Evolutionary conservation across 352 stramenopile genomes (phyloP).

Genomic region (Globisporangium irregulare): DNA sequence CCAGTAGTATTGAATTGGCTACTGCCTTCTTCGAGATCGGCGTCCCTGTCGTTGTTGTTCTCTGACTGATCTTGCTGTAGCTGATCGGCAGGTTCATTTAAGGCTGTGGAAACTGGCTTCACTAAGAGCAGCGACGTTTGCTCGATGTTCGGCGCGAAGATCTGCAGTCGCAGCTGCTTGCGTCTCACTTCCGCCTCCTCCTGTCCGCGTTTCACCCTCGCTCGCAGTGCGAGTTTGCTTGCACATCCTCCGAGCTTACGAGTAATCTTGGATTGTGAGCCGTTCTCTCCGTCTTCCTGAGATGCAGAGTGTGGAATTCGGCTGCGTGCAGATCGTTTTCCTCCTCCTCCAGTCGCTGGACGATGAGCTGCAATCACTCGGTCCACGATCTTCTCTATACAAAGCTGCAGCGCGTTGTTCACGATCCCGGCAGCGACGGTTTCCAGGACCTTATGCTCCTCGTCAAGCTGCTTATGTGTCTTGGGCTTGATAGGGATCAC

Average conservation of each 20-base stretch:
- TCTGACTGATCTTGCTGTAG: background rate
- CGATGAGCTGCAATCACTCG: background rate
- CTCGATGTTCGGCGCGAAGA: constrained; percentile 26
- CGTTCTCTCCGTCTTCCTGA: background rate
- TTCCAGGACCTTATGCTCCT: constrained; percentile 23
- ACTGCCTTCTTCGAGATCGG: background rate
- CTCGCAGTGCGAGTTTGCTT: constrained; percentile 5
- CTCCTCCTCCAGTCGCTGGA: background rate
- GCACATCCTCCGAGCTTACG: background rate
- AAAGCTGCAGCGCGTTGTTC: constrained; percentile 29
- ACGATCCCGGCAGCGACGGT: constrained; percentile 30
- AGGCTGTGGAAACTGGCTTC: background rate
- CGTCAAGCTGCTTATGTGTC: constrained; percentile 39
- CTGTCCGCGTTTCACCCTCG: constrained; percentile 30
- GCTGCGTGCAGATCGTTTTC: constrained; percentile 8
- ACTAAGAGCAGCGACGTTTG: background rate
- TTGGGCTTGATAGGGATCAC: constrained; percentile 41
- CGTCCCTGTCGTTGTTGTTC: constrained; percentile 12
- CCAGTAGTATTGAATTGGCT: too few species aligned
- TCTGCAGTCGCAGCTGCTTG: constrained; percentile 36
- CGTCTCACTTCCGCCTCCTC: constrained; percentile 31
- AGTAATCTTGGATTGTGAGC: background rate
- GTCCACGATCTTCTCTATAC: constrained; percentile 35
- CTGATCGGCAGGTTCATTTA: background rate
- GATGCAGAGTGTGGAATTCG: constrained; percentile 1